These are phyloP conservation scores for Penicillium sp. DNA, from an alignment of 2,329 filamentous ascomycete species.

Conservation along the genomic window DNA sequence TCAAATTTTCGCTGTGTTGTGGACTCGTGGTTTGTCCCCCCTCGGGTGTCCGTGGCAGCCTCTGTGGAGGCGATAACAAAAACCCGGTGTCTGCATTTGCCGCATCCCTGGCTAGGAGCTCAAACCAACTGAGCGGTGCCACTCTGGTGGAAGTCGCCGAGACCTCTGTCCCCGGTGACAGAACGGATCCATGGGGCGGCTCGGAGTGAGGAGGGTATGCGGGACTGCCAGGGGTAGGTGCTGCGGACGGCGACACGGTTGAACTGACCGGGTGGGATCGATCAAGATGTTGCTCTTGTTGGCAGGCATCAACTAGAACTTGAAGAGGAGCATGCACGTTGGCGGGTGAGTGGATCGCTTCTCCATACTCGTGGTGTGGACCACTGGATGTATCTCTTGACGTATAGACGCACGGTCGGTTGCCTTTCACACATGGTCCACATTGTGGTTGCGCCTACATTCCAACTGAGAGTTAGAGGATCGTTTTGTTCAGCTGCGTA, in stretches of 20 bases:
- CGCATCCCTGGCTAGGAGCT: slow-evolving; percentile 40
- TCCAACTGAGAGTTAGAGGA: background rate
- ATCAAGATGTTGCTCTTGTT: slow-evolving; percentile 18
- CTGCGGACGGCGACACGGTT: background rate
- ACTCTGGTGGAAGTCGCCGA: slow-evolving; percentile 41
- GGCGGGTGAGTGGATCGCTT: background rate
- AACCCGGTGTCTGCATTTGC: slow-evolving; percentile 44
- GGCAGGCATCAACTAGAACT: slow-evolving; percentile 23
- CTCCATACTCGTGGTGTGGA: background rate
- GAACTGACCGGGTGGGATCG: background rate
- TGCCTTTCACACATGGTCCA: slow-evolving; percentile 31
- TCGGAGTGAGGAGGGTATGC: slow-evolving; percentile 9
- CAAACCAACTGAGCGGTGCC: slow-evolving; percentile 53
- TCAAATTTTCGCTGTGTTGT: slow-evolving; percentile 15
- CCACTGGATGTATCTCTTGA: background rate
- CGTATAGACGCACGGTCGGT: slow-evolving; percentile 26
- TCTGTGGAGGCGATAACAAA: slow-evolving; percentile 13
- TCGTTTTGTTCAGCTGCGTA: background rate
- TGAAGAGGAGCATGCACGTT: slow-evolving; percentile 19
- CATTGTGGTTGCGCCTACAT: slow-evolving; percentile 26
- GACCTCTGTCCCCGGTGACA: slow-evolving; percentile 32
- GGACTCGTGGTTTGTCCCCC: slow-evolving; percentile 6
- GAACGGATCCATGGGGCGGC: slow-evolving; percentile 13
- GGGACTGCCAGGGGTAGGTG: background rate
- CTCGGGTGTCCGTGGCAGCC: slow-evolving; percentile 5